Evolutionary conservation across 2,329 filamentous ascomycete species (phyloP).

Genomic region (Parastagonospora nodorum): DNA sequence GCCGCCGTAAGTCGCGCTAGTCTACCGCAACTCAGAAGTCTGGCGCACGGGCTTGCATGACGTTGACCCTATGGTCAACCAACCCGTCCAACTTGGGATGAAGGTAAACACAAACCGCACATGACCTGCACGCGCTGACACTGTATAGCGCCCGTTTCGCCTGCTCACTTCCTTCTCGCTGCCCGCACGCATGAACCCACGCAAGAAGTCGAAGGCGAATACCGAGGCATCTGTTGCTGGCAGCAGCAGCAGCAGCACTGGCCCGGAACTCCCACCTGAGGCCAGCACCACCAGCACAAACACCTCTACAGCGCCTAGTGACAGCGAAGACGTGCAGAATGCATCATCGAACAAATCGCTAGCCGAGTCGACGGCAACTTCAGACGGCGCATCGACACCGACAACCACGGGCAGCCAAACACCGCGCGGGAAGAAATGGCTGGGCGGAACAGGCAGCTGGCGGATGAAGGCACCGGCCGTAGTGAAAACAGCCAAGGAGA

Average conservation of each 20-base stretch:
- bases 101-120: conserved; percentile 19
- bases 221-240: conserved; percentile 33
- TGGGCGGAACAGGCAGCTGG: conserved; percentile 51
- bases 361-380: conserved; percentile 15
- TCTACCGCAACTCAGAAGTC: conserved; percentile 5
- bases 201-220: conserved; percentile 51
- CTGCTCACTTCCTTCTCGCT: conserved; percentile 15
- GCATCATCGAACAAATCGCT: conserved; percentile 14
- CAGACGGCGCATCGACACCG: conserved; percentile 19
- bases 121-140: conserved; percentile 14
- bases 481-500: conserved; percentile 54
- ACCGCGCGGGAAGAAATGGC: conserved; percentile 48
- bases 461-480: conserved; percentile 53
- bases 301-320: conserved; percentile 15
- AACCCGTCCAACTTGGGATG: conserved; percentile 17
- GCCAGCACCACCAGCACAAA: conserved; percentile 9
- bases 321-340: conserved; percentile 20
- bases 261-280: conserved; percentile 14
- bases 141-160: conserved; percentile 22
- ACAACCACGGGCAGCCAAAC: conserved; percentile 22
- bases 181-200: conserved; percentile 42
- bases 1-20: conserved; percentile 8
- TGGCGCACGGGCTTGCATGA: conserved; percentile 27
- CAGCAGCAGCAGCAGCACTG: conserved; percentile 8
- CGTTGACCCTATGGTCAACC: conserved; percentile 10